Evolutionary conservation across 441 rosid species (phyloP), one percentile per base, ranked within the genome.

Genomic region (Pelargonium citronellum): DNA sequence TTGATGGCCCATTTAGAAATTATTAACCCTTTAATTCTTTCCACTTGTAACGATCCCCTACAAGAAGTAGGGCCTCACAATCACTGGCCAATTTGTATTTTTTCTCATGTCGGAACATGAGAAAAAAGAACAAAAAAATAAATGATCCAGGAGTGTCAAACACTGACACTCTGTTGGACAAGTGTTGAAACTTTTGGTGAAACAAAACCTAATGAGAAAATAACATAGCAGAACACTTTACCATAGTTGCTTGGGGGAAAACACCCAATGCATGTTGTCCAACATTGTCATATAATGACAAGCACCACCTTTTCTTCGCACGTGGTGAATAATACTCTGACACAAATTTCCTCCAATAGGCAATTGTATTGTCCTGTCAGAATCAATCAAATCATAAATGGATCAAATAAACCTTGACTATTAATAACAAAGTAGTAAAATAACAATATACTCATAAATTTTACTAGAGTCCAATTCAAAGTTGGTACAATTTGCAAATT

Each of bases 281-380:
- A 67, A 90, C 93, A 78, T 90, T 95, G 65, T 92, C 95, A 58
- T 95, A 95, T 68, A 79, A 77, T 30, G 99, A 92, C 80, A 95
- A 81, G 83, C 99, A 95, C 98, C 99, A 95, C 58, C 96, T 85
- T 82, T 92, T 90, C 93, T 92, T 95, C 49, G 97, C 98, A 68
- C 93, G 93, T 17, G 97, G 99, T 19, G 99, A 90, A 81, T 87
- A 95, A 67, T 95, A 95, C 79, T 92, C 98, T 0, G 90, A 78
- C 57, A 95, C 97, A 78, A 95, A 88, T 79, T 95, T 95, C 81
- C 93, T 89, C 99, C 99, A 95, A 53, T 95, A 95, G 22, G 90
- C 96, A 75, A 92, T 87, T 71, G 84, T 74, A 80, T 89, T 88
- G 64, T 89, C 99, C 98, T 95, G 85, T 66, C 79, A 79, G 75